Base-by-base conservation (phyloP, 2,329 filamentous ascomycete genomes). In the Fusarium tupiense region DNA sequence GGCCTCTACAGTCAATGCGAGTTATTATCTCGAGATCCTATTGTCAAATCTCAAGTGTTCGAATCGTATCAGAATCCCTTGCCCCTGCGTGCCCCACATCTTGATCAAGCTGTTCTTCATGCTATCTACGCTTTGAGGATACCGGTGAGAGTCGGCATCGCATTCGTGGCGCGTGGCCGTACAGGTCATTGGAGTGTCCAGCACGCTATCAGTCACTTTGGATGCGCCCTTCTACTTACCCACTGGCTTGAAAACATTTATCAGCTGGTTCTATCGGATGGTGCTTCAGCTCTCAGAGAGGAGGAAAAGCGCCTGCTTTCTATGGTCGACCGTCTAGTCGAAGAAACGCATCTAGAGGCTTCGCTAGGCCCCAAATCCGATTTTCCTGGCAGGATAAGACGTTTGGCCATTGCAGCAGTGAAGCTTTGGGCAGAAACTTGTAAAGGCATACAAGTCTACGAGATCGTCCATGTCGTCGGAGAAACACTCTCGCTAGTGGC, bases 121-220 rank as follows among this genome's bases (percentile, higher is more conserved):
- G 64, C 66, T 24, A 70, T 71, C 7, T 64, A 72, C 33, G 67
- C 69, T 24, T 52, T 72, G 8, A 72, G 69, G 13, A 52, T 72
- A 19, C 69, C 69, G 3, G 63, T 72, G 8, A 60, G 69, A 8
- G 62, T 71, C 10, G 69, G 69, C 1, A 72, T 72, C 11, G 69
- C 67, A 16, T 72, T 71, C 22, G 67, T 72, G 12, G 69, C 69
- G 10, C 62, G 67, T 16, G 70, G 67, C 4, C 54, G 57, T 22
- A 72, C 69, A 6, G 58, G 70, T 6, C 70, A 71, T 19, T 72
- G 69, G 69, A 72, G 69, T 31, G 52, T 72, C 29, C 63, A 71
- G 26, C 69, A 72, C 26, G 58, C 67, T 22, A 69, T 72, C 11
- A 67, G 50, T 19, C 66, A 67, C 29, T 64, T 71, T 17, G 69